Base-by-base conservation (phyloP, 176 grass and related monocot species). In the Raddia guianensis region DNA sequence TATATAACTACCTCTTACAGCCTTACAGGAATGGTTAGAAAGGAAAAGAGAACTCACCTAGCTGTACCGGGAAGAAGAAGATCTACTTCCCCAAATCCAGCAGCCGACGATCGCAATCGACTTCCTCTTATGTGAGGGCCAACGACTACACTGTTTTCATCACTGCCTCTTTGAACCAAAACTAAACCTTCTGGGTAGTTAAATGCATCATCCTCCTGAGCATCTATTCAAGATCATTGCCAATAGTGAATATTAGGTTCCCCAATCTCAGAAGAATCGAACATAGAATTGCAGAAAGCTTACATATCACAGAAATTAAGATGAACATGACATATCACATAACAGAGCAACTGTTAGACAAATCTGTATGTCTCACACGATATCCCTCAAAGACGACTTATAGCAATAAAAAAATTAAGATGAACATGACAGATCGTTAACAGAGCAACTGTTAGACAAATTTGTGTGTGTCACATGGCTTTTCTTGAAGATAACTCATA, bases 21-120 rank as follows among this genome's bases (percentile, higher is more conserved):
- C 46, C 14, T 20, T 53, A 45, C 20, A 86, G 48, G 8, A 13
- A 18, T 33, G 32, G 33, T 40, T 43, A 35, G 35, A 63, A 56
- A 21, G 43, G 6, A 70, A 54, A 52, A 58, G 14, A 58, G 16
- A 16, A 37, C 43, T 85, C 32, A 95, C 96, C 96, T 99, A 34
- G 96, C 96, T 70, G 92, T 95, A 32, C 96, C 96, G 5, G 96
- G 96, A 84, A 99, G 96, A 15, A 99, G 92, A 33, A 99, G 96
- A 84, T 99, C 96, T 49, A 99, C 96, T 90, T 95, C 96, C 75
- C 84, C 96, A 35, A 95, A 99, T 33, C 96, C 96, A 86, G 93
- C 92, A 42, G 96, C 96, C 6, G 96, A 91, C 1, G 92, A 86
- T 43, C 96, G 84, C 66, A 99, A 68, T 7, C 97, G 90, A 59